Base-by-base conservation (phyloP, 2,329 filamentous ascomycete species). In the Tolypocladium cylindrosporum region DNA sequence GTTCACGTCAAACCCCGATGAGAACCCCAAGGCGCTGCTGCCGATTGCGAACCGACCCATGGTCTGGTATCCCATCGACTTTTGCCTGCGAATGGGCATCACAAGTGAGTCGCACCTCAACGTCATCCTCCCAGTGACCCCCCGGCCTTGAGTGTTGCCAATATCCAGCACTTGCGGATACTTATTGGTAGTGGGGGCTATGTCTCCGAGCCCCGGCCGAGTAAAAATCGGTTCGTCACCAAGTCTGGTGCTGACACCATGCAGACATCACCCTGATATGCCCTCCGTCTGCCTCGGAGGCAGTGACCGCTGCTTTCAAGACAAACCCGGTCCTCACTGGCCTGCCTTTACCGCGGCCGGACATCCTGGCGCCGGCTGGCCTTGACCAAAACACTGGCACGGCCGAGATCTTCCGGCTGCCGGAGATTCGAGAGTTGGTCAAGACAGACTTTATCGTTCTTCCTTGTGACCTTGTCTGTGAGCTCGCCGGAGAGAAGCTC, bases 391-490 rank as follows among this genome's bases (percentile, higher is more conserved):
- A 90, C 60, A 96, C 89, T 0, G 91, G 91, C 55, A 97, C 94
- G 8, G 92, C 90, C 9, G 88, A 96, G 67, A 85, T 97, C 24
- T 82, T 99, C 56, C 85, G 92, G 11, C 79, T 96, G 10, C 88
- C 90, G 1, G 89, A 96, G 69, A 85, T 97, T 51, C 86, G 88
- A 68, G 78, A 80, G n/a, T 80, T 85, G 9, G 84, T 99, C 65
- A 91, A 84, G 57, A 85, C 86, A 14, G 91, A 99, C 73, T 97
- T 99, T 68, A 77, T 97, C 34, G 84, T 97, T 3, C 78, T 99
- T 4, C 93, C 94, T 0, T 99, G 94, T 72, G 94, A 99, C 70
- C 78, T 99, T 8, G 86, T 99, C 43, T 97, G 91, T 70, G 92
- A 96, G 68, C 77, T 97, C 19, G 87, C 89, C 3, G 92, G 91